Evolutionary conservation across 768 basidiomycete species (phyloP).

Genomic region (Russula compacta): DNA sequence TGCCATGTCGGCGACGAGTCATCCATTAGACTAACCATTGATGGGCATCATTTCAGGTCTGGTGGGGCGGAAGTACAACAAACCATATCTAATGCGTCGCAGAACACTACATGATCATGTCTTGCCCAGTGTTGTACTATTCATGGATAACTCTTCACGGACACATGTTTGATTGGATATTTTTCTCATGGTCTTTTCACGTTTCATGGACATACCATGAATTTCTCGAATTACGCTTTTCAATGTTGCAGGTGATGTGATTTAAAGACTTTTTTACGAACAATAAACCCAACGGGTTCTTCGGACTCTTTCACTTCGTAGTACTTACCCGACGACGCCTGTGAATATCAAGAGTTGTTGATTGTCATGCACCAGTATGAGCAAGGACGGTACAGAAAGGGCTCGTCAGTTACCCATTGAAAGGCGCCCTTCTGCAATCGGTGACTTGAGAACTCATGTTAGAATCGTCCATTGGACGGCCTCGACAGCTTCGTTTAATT

Average conservation of each 20-base stretch:
- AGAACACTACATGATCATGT: not conserved
- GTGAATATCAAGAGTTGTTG: not conserved
- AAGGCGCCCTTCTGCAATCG: too few species aligned
- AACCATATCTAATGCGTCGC: not conserved
- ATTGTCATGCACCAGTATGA: not conserved
- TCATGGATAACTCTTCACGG: not conserved
- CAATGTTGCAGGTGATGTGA: not conserved
- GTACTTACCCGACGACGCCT: not conserved
- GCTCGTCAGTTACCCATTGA: not conserved
- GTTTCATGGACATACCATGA: not conserved
- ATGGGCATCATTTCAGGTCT: not conserved
- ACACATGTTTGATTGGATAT: not conserved
- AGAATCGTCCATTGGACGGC: constrained; percentile 1
- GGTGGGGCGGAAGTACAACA: not conserved
- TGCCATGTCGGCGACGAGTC: too few species aligned
- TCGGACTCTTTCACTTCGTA: not conserved
- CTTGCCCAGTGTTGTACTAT: not conserved
- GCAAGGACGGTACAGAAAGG: not conserved
- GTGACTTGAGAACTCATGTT: not conserved
- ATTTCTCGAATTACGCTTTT: not conserved
- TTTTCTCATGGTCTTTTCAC: not conserved
- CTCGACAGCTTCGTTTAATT: constrained; percentile 8
- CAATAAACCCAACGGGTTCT: not conserved
- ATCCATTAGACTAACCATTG: not conserved
- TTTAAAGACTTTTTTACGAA: not conserved